Conservation (phyloP, 2,329 filamentous ascomycete genomes). For the Trichothecium roseum region DNA sequence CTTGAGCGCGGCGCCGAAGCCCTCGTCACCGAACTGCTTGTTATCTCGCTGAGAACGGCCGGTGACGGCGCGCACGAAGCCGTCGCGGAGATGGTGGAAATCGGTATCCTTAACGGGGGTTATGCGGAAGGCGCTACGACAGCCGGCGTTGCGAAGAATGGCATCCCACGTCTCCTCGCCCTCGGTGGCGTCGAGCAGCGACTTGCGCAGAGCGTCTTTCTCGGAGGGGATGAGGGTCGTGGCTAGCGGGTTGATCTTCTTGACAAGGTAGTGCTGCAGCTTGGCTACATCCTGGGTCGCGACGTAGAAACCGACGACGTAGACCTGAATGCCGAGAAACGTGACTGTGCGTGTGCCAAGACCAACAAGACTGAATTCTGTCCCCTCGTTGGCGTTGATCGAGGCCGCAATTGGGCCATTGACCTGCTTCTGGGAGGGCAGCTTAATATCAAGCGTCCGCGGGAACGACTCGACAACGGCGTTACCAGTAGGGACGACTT, state of each 20-base stretch:
- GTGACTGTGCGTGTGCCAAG: slow-evolving; percentile 83
- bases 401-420: slow-evolving; percentile 25
- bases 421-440: slow-evolving; percentile 14
- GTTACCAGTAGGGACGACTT: slow-evolving; percentile 74
- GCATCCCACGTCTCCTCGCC: slow-evolving; percentile 67
- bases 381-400: slow-evolving; percentile 29
- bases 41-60: slow-evolving; percentile 53
- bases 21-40: slow-evolving; percentile 53
- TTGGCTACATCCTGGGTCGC: slow-evolving; percentile 70
- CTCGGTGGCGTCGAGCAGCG: slow-evolving; percentile 58
- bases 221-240: slow-evolving; percentile 77
- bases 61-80: slow-evolving; percentile 77
- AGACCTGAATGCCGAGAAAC: slow-evolving; percentile 84
- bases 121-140: slow-evolving; percentile 73
- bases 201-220: slow-evolving; percentile 59
- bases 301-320: slow-evolving; percentile 88
- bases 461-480: slow-evolving; percentile 73
- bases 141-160: slow-evolving; percentile 53
- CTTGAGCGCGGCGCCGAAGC: slow-evolving; percentile 63
- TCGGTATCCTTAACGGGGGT: slow-evolving; percentile 90
- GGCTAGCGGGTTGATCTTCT: slow-evolving; percentile 64
- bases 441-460: slow-evolving; percentile 54
- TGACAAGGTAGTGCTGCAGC: slow-evolving; percentile 70
- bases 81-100: slow-evolving; percentile 85
- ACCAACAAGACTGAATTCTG: slow-evolving; percentile 79